A percentile compares a stretch with the other conserved stretches of the same genome.
Evolutionary conservation across 495 filamentous ascomycete species (phyloP).

Genomic region (Diplogelasinospora grovesii): DNA sequence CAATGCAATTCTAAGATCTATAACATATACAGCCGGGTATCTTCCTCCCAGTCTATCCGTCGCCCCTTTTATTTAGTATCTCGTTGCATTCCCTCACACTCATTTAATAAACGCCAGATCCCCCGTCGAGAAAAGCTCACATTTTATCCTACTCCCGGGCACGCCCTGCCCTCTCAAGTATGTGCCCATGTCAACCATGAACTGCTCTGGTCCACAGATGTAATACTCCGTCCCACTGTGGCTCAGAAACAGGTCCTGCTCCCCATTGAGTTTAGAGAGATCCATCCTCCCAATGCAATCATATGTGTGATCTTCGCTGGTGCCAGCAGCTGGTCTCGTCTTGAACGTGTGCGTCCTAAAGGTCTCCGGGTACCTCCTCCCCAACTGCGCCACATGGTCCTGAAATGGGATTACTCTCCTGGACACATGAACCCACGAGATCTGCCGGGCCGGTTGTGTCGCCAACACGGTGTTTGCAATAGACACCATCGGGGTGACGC

Average conservation of each 20-base stretch:
- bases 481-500: constrained; percentile 59
- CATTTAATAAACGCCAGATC: constrained; percentile 29
- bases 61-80: no score
- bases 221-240: constrained; percentile 55
- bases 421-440: constrained; percentile 59
- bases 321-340: constrained; percentile 30
- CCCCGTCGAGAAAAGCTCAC: constrained; percentile 65
- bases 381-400: constrained; percentile 41
- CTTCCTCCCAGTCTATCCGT: no score
- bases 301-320: constrained; percentile 50
- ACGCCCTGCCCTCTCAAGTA: constrained; percentile 50
- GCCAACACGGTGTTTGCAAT: constrained; percentile 56
- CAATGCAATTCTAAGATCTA: no score
- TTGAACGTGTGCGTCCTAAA: constrained; percentile 38
- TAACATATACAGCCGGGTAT: no score
- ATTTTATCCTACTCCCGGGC: constrained; percentile 45
- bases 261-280: constrained; percentile 42
- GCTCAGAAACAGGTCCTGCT: constrained; percentile 44
- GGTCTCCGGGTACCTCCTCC: constrained; percentile 23
- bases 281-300: constrained; percentile 49
- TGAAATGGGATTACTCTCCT: constrained; percentile 46
- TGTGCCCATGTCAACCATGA: constrained; percentile 54
- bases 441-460: constrained; percentile 34
- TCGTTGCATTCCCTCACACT: no score
- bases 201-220: constrained; percentile 60